Evolutionary conservation across 2,329 filamentous ascomycete species (phyloP).

Genomic region (Geoglossum cookeanum): DNA sequence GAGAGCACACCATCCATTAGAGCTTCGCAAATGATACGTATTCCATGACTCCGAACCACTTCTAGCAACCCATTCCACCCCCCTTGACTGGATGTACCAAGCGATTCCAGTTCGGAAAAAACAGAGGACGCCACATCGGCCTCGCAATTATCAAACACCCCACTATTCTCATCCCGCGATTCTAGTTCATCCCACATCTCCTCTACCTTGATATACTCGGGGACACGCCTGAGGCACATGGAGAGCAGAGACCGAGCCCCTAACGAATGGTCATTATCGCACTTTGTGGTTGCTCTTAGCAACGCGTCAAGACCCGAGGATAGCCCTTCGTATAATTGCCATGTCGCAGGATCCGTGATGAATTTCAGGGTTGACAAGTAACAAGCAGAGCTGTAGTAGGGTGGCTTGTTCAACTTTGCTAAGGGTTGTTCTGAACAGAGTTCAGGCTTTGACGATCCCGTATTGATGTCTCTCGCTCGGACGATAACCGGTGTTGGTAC

Average conservation of each 20-base stretch:
- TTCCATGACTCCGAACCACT: slow-evolving; percentile 4
- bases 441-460: background rate
- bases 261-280: background rate
- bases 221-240: slow-evolving; percentile 4
- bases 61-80: slow-evolving; percentile 5
- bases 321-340: slow-evolving; percentile 2
- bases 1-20: background rate
- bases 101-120: slow-evolving; percentile 5
- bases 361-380: background rate
- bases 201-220: slow-evolving; percentile 1
- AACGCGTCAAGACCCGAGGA: background rate
- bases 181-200: background rate
- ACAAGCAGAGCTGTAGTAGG: background rate
- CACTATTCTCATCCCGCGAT: background rate
- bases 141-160: background rate
- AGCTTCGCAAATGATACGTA: slow-evolving; percentile 1
- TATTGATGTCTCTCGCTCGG: background rate
- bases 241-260: slow-evolving; percentile 3
- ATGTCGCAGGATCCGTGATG: background rate
- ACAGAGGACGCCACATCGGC: background rate
- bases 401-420: background rate
- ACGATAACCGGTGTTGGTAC: background rate
- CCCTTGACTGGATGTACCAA: background rate
- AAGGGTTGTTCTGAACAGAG: background rate
- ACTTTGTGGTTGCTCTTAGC: background rate